A percentile compares a stretch with the other conserved stretches of the same genome.
phyloP scores from a whole-genome alignment of 1,284 basidiomycete species.

The Leccinum solheimii region DNA sequence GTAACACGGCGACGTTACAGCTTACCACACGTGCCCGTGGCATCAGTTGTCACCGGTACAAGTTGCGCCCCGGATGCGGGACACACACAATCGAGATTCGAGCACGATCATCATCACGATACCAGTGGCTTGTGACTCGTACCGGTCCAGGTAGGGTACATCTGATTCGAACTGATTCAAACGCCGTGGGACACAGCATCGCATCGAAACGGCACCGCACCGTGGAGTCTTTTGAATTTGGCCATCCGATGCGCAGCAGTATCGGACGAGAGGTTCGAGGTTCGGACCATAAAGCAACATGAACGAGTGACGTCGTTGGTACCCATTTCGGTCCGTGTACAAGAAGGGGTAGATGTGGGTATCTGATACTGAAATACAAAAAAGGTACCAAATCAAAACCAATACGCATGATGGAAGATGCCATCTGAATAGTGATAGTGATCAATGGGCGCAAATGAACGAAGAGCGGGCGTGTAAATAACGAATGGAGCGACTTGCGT shows the following conservation, averaged over 20 bases:
- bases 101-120: neutral
- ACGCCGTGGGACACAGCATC: neutral
- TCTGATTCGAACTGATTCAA: neutral
- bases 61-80: neutral
- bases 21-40: neutral
- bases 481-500: neutral
- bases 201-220: neutral
- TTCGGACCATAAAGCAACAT: neutral
- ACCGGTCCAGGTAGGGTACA: neutral
- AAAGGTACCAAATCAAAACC: neutral
- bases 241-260: neutral
- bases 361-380: neutral
- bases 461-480: neutral
- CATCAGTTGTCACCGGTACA: neutral
- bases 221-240: neutral
- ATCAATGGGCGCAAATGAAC: neutral
- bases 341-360: neutral
- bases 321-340: neutral
- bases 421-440: neutral
- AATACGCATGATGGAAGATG: neutral
- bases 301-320: neutral
- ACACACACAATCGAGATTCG: neutral
- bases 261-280: neutral
- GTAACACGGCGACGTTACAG: neutral
- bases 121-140: neutral